phyloP scores from a whole-genome alignment of 805 yeast genomes.

The Nakazawaea ishiwadae region DNA sequence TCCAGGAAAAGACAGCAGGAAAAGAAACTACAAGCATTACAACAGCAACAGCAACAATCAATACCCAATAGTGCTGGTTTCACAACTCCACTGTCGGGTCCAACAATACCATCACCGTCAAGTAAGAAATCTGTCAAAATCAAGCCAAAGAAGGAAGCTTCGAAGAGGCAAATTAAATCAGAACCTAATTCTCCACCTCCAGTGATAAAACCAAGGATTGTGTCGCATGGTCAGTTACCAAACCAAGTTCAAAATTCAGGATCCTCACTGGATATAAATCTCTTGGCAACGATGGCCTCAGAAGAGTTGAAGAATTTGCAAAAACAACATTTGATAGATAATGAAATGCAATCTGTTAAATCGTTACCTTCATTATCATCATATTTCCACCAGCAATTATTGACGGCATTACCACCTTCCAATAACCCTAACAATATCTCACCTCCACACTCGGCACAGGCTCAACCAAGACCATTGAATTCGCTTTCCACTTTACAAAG shows the following conservation, averaged over 20 bases:
- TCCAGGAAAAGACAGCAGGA: slow-evolving; percentile 30
- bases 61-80: slow-evolving; percentile 8
- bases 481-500: slow-evolving; percentile 40
- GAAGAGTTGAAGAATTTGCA: slow-evolving; percentile 45
- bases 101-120: slow-evolving; percentile 15
- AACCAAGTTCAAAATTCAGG: neutral
- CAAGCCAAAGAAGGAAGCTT: slow-evolving; percentile 5
- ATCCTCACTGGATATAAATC: slow-evolving; percentile 39
- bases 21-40: slow-evolving; percentile 13
- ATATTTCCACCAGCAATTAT: slow-evolving; percentile 29
- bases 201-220: neutral
- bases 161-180: slow-evolving; percentile 2
- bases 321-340: slow-evolving; percentile 16
- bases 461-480: slow-evolving; percentile 21
- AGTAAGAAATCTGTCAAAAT: slow-evolving; percentile 3
- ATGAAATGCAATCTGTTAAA: slow-evolving; percentile 34
- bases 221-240: neutral
- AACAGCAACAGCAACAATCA: slow-evolving; percentile 13
- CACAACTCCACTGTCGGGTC: slow-evolving; percentile 14
- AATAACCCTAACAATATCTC: neutral
- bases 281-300: slow-evolving; percentile 50
- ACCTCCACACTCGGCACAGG: slow-evolving; percentile 1
- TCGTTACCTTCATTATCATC: slow-evolving; percentile 49
- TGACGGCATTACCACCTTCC: no score
- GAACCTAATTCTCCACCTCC: slow-evolving; percentile 5